Percentiles rank a stretch among this genome's conserved stretches.
Conservation (phyloP, 2,329 filamentous ascomycete species). For the Neofusicoccum ribis region DNA sequence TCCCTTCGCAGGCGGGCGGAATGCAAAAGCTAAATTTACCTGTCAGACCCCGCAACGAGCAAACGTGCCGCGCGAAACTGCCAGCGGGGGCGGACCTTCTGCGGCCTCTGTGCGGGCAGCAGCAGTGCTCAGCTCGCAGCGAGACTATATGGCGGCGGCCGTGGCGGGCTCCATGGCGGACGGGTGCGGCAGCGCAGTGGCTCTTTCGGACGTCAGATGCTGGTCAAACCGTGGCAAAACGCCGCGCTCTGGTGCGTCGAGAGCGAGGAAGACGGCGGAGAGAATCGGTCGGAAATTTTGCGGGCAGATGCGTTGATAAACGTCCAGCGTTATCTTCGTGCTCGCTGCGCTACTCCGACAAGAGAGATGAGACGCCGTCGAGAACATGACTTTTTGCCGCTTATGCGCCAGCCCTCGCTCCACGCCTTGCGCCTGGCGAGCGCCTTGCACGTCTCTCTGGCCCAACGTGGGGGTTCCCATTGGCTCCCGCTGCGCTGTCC, state of each 20-base stretch:
- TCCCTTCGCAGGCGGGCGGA: not conserved
- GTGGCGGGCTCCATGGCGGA: slow-evolving; percentile 5
- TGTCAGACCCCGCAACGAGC: not conserved
- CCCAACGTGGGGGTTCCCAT: slow-evolving; percentile 2
- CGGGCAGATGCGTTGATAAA: not conserved
- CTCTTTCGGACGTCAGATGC: not conserved
- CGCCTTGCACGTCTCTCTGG: not conserved
- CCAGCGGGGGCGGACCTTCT: not conserved
- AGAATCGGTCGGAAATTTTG: not conserved
- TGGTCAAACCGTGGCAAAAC: not conserved
- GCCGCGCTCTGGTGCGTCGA: not conserved
- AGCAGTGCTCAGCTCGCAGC: not conserved
- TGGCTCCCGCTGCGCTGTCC: not conserved
- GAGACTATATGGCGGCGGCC: not conserved
- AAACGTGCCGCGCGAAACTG: not conserved
- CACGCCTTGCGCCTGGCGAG: not conserved
- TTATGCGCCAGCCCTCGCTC: not conserved
- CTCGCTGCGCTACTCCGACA: not conserved
- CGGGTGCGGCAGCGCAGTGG: not conserved
- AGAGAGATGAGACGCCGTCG: not conserved
- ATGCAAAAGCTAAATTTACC: not conserved
- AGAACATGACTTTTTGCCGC: not conserved
- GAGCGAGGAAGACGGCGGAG: not conserved
- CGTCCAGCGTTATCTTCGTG: not conserved
- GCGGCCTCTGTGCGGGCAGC: not conserved